Evolutionary conservation across 2,329 filamentous ascomycete genomes (phyloP), one percentile per base, ranked within the genome.

Genomic region (Sclerotinia glacialis): DNA sequence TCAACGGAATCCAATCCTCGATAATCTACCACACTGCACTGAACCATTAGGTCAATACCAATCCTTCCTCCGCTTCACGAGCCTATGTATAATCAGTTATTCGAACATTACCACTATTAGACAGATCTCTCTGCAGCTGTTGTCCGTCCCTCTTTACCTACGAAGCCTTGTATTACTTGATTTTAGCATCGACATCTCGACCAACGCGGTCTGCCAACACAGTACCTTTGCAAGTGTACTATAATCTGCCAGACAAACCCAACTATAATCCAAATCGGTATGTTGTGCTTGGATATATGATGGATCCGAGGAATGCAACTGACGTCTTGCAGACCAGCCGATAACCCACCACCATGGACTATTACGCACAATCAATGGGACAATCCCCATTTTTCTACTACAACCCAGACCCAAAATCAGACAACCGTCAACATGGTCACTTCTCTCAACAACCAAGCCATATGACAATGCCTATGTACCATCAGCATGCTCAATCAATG

Each of bases 331-430:
- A 74, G 68, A 71, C 66, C 59, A 67, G 60, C 59, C 64, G 44
- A 65, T 50, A 68, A 67, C 54, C 61, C 46, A 68, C 61, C 46
- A 68, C 59, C 42, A 77, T 77, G 76, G 75, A 77, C 67, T 73
- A 73, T 71, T 75, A 76, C 49, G 66, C 79, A 74, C 86, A 84
- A 78, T 78, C 84, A 74, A 86, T 91, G 83, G 87, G 84, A 69
- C 89, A 91, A 80, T 86, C 88, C 71, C 83, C 90, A 67, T 96
- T 93, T 83, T 93, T 91, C 85, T 95, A 93, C 83, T 96, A 94
- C 82, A 89, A 87, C 75, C 87, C 90, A 71, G 91, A 95, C 73
- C 84, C 89, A 71, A 88, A 86, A 78, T 82, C 86, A 70, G 89
- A 93, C 77, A 84, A 85, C 75, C 85, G 88, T 75, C 89, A 90